Evolutionary conservation across 805 yeast species (phyloP).

Genomic region (Starmera dryadoides): DNA sequence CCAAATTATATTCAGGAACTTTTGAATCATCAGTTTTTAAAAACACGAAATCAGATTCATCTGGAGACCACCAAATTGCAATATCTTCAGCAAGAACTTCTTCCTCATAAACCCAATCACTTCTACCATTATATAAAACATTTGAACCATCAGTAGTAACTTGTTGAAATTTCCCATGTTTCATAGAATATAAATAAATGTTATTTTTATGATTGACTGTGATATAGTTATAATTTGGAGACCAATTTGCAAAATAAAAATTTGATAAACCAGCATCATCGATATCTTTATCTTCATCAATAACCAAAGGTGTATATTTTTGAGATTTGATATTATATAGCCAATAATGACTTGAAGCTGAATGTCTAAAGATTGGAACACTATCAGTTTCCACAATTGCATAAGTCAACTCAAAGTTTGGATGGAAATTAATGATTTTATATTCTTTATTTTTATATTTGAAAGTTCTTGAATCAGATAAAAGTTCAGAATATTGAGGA

Average conservation of each 20-base stretch:
- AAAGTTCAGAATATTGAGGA: constrained; percentile 1
- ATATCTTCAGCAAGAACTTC: constrained; percentile 67
- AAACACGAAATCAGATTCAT: constrained; percentile 56
- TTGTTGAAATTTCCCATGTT: constrained; percentile 25
- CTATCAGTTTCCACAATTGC: constrained; percentile 47
- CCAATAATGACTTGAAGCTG: constrained; percentile 35
- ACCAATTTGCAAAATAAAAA: constrained; percentile 52
- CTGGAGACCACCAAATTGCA: constrained; percentile 85
- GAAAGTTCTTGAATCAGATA: constrained; percentile 5
- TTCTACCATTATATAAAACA: constrained; percentile 69
- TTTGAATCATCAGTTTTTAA: constrained; percentile 62
- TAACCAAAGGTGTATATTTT: constrained; percentile 22
- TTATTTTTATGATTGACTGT: constrained; percentile 64
- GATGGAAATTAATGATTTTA: constrained; percentile 8
- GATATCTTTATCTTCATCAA: constrained; percentile 10
- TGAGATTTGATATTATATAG: constrained; percentile 24
- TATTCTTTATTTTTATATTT: constrained; percentile 4
- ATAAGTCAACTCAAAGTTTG: constrained; percentile 16
- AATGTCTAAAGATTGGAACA: constrained; percentile 48
- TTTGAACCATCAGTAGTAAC: constrained; percentile 62
- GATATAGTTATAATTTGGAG: constrained; percentile 61
- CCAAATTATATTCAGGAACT: constrained; percentile 66
- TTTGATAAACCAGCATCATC: constrained; percentile 20
- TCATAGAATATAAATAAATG: constrained; percentile 43
- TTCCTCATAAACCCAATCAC: constrained; percentile 94